These are phyloP conservation scores for Psidium friedrichsthalianum DNA, from an alignment of 345 rosid species.

Conservation along the genomic window DNA sequence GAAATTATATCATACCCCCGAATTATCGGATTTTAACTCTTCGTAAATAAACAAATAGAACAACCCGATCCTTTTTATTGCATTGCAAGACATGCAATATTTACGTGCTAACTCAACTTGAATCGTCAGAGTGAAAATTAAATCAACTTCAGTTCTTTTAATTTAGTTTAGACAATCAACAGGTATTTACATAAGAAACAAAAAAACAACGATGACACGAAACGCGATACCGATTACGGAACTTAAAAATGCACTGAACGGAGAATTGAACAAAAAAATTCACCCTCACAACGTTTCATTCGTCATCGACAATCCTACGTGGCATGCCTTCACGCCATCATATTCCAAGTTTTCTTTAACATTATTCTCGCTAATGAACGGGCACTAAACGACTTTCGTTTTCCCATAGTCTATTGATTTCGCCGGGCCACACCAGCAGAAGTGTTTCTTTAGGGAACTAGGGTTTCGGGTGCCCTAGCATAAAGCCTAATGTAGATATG, in stretches of 20 bases:
- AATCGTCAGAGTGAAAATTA: not conserved
- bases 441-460: not conserved
- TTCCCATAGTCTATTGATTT: not conserved
- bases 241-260: not conserved
- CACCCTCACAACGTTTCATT: not conserved
- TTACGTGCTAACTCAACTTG: not conserved
- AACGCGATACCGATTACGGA: not conserved
- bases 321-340: too few relatives aligned
- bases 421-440: not conserved
- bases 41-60: not conserved
- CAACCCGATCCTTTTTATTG: not conserved
- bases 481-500: not conserved
- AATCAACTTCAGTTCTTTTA: not conserved
- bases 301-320: too few relatives aligned
- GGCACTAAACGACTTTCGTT: not conserved
- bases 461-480: not conserved
- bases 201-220: too few relatives aligned
- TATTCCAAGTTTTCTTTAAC: not conserved
- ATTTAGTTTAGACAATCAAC: not conserved
- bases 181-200: not conserved
- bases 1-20: not conserved
- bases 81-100: not conserved
- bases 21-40: not conserved
- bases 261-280: not conserved
- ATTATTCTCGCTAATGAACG: not conserved